Base-by-base conservation (phyloP, 225 moss, liverwort and hornwort species). In the Neckera pumila region DNA sequence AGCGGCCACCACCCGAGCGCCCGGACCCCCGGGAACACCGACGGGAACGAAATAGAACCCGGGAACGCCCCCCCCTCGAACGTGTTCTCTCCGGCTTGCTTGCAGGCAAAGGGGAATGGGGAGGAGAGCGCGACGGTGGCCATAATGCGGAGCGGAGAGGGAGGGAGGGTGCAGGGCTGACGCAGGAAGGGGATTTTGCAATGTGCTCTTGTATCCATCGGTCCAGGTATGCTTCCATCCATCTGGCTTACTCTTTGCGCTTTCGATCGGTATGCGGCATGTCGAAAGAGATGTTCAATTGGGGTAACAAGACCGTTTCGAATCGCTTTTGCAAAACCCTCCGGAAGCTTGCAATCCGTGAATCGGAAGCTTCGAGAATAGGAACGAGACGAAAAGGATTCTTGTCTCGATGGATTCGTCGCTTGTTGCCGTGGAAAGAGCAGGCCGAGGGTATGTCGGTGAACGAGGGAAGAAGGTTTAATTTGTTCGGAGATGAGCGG, bases 1-100 rank as follows among this genome's bases (percentile, higher is more conserved):
- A 84, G 90, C 88, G 90, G 90, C 84, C 53, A 80, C 92, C 86
- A 88, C 86, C 49, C 62, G 66, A 80, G 67, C 15, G 56, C 49
- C 76, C 69, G 17, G 17, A 61, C 21, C 40, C 33, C 69, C 56
- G 28, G 87, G 84, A 84, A 84, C 88, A 40, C 59, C 12, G 40
- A 54, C 33, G 54, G 65, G 86, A 86, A 86, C 78, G n/a, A 60
- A 49, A 81, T 58, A 22, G 80, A 61, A 61, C 78, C 6, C n/a
- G 85, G 34, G 84, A 79, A 61, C 60, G 42, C 30, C 30, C 28
- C 40, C 60, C 7, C 18, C 27, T 22, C 5, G 43, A 82, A 85
- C 82, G 71, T 11, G 87, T 84, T 84, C 84, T 40, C 84, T 22
- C 10, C 8, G 38, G 69, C 79, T 72, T 71, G 75, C 64, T 81